These are phyloP conservation scores for Ogataea angusta DNA, from an alignment of 805 yeast species.

Conservation along the genomic window DNA sequence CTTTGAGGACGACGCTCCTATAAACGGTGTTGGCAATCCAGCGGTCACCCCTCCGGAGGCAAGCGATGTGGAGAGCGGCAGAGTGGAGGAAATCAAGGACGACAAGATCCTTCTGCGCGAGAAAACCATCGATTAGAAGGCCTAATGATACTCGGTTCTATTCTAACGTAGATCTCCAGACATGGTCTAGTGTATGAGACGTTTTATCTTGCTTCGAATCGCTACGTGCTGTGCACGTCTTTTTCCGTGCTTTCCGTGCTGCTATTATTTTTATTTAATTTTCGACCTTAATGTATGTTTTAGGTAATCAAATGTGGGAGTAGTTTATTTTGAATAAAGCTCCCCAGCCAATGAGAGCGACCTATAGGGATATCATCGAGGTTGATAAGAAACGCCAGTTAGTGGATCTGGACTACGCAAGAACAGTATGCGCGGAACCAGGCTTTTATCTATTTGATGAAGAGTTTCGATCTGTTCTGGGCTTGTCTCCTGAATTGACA, in stretches of 20 bases:
- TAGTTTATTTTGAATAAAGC: no score
- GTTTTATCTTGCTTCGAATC: not conserved
- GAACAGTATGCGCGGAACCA: not conserved
- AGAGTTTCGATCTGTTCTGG: slow-evolving; percentile 2
- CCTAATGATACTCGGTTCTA: not conserved
- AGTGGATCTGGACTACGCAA: slow-evolving; percentile 6
- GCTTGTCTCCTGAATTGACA: slow-evolving; percentile 1
- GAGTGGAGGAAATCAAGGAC: not conserved
- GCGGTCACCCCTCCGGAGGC: not conserved
- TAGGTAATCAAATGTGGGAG: not conserved
- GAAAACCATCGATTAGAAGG: not conserved
- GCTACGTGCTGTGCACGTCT: not conserved
- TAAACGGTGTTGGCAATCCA: slow-evolving; percentile 24
- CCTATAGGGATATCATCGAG: no score
- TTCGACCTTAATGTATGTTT: not conserved
- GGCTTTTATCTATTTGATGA: slow-evolving; percentile 9
- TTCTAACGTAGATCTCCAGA: not conserved
- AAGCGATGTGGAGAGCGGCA: not conserved
- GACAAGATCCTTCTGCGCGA: not conserved
- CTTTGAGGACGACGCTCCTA: slow-evolving; percentile 27
- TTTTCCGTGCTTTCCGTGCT: not conserved
- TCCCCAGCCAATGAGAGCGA: no score
- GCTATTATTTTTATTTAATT: not conserved
- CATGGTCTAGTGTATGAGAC: not conserved
- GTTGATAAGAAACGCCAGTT: slow-evolving; percentile 5